Base-by-base conservation (phyloP, 2,329 filamentous ascomycete genomes). In the Neospermospora avenae region DNA sequence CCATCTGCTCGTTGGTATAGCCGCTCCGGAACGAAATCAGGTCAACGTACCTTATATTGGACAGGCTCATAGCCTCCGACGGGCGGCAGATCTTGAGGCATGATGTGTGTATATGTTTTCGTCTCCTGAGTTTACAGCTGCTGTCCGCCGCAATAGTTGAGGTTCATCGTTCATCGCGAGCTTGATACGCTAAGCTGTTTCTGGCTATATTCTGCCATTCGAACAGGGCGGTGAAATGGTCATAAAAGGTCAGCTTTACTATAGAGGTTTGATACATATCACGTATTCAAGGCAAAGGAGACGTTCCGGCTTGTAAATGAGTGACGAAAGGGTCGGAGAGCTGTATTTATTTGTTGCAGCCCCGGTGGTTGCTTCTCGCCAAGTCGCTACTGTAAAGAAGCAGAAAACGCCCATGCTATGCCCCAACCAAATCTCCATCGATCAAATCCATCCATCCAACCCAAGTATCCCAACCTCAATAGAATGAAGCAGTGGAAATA, bases 81-180 rank as follows among this genome's bases (percentile, higher is more conserved):
- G 71, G 95, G 95, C 81, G 95, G 95, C 86, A 99, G 91, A 83
- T 99, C 95, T 84, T 98, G 93, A 81, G 90, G 87, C 93, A 98
- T 97, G 74, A 67, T 87, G 81, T 57, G 3, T 57, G 18, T 39
- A 18, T 35, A n/a, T 25, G 7, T 34, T 5, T 49, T 24, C 31
- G 16, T 35, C 8, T 35, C 16, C 25, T 49, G 46, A 25, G 4
- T 25, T 18, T 3, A 18, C n/a, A 28, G 8, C 16, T n/a, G 11
- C n/a, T 13, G 14, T 8, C 18, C 11, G 10, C 4, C 3, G 5
- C 11, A 13, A 20, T 20, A 51, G 48, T 37, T 46, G 31, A 41
- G 42, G 42, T 56, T 28, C 22, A 28, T 41, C 53, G 41, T 34
- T 45, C 16, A 25, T 45, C 54, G 31, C 13, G 28, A 41, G 28